A percentile compares a stretch with the other conserved stretches of the same genome.
These are phyloP conservation scores for Aspergillus homomorphus DNA, from an alignment of 495 filamentous ascomycete species.

Conservation along the genomic window DNA sequence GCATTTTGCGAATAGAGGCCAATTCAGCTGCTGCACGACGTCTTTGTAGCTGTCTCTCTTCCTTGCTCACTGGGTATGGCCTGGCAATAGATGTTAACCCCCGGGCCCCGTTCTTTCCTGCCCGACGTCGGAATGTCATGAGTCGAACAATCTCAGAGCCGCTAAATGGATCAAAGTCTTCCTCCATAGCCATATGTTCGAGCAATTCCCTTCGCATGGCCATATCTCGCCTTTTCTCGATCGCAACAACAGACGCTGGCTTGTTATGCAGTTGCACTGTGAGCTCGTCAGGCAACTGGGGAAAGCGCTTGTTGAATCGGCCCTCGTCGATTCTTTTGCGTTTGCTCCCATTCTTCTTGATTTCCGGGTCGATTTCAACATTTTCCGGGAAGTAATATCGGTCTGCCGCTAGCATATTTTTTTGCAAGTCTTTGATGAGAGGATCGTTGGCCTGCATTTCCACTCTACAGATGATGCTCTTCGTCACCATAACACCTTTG, in stretches of 20 bases:
- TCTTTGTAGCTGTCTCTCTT: conserved; percentile 3
- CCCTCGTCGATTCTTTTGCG: background rate
- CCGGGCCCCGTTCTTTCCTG: conserved; percentile 9
- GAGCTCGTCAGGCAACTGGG: conserved; percentile 31
- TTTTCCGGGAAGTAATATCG: conserved; percentile 34
- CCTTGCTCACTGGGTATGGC: conserved; percentile 11
- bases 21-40: background rate
- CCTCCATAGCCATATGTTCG: conserved; percentile 22
- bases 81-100: conserved; percentile 28
- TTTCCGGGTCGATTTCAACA: conserved; percentile 28
- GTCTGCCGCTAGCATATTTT: conserved; percentile 44
- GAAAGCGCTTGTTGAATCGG: conserved; percentile 8
- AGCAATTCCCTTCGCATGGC: conserved; percentile 28
- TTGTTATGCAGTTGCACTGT: conserved; percentile 42
- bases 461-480: conserved; percentile 49
- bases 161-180: conserved; percentile 9
- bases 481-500: conserved; percentile 54
- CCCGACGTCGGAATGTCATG: conserved; percentile 29
- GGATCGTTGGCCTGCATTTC: conserved; percentile 49
- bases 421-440: conserved; percentile 50
- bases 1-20: conserved; percentile 12
- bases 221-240: conserved; percentile 31
- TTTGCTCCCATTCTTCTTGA: conserved; percentile 24
- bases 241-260: conserved; percentile 29
- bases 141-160: conserved; percentile 30